phyloP scores from a whole-genome alignment of 371 early-diverging fungal genomes.

The Mucor racemosus region DNA sequence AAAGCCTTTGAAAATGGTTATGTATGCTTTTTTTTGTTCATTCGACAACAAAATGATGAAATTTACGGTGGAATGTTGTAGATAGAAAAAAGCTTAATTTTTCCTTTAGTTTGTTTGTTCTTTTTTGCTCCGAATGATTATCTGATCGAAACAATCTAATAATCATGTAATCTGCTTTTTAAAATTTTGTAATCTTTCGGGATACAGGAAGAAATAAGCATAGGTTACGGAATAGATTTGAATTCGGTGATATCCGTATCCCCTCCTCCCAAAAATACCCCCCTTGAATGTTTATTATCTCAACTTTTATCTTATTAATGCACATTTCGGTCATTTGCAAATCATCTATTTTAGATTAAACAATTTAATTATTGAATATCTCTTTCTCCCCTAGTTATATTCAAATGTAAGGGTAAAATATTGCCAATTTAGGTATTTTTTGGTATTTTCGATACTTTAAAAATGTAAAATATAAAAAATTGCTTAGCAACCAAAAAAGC shows the following conservation, averaged over 20 bases:
- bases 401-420: too few species aligned
- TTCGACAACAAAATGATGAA: neutral
- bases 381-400: too few species aligned
- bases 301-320: neutral
- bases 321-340: neutral
- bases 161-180: neutral
- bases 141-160: slow-evolving; percentile 2
- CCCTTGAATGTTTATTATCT: neutral
- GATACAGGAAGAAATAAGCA: neutral
- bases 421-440: too few species aligned
- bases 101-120: neutral
- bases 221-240: slow-evolving; percentile 1
- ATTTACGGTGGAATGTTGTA: neutral
- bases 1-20: neutral
- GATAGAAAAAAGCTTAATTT: slow-evolving; percentile 3
- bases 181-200: slow-evolving; percentile 1
- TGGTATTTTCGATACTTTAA: too few species aligned
- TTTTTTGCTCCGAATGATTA: neutral
- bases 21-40: too few species aligned
- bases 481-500: too few species aligned
- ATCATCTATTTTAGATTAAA: neutral
- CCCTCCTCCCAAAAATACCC: neutral
- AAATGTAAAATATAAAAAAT: too few species aligned
- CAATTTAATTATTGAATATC: too few species aligned
- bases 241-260: slow-evolving; percentile 10